These are phyloP conservation scores for Shiraia sp. DNA, from an alignment of 2,329 filamentous ascomycete species.

Conservation along the genomic window DNA sequence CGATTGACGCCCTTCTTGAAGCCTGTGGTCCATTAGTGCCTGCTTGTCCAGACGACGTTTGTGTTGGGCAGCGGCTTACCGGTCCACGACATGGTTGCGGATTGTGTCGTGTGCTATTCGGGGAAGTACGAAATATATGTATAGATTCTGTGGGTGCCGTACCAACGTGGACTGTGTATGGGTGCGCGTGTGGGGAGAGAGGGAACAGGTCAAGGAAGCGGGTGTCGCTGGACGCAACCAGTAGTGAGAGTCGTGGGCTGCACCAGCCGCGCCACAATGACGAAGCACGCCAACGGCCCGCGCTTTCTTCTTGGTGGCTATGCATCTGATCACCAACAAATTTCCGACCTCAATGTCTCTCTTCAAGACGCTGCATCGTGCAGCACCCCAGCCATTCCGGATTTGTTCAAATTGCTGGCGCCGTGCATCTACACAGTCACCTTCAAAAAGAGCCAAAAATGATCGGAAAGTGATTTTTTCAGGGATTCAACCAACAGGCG, in stretches of 20 bases:
- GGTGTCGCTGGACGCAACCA: constrained; percentile 14
- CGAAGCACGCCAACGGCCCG: constrained; percentile 22
- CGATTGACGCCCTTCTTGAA: constrained; percentile 98
- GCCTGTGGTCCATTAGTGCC: constrained; percentile 53
- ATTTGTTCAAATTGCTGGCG: constrained; percentile 12
- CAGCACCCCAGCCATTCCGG: constrained; percentile 10
- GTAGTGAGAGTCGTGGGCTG: constrained; percentile 14
- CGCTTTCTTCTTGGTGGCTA: constrained; percentile 15
- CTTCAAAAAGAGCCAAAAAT: not conserved
- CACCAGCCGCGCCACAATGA: constrained; percentile 31
- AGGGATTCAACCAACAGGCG: constrained; percentile 93
- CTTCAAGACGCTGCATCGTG: constrained; percentile 21
- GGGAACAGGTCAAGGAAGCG: constrained; percentile 5
- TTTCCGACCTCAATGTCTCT: constrained; percentile 25
- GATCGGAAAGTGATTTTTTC: constrained; percentile 69
- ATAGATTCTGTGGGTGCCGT: not conserved
- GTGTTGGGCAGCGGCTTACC: constrained; percentile 53
- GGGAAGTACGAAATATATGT: not conserved
- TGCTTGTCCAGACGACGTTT: constrained; percentile 5
- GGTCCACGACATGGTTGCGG: constrained; percentile 56
- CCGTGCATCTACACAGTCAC: constrained; percentile 6
- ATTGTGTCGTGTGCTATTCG: constrained; percentile 4
- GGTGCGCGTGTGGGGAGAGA: constrained; percentile 1
- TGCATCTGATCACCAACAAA: constrained; percentile 8
- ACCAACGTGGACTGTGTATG: not conserved